Evolutionary conservation across 208 protist genomes (phyloP).

Genomic region (Trypanosoma boissoni): DNA sequence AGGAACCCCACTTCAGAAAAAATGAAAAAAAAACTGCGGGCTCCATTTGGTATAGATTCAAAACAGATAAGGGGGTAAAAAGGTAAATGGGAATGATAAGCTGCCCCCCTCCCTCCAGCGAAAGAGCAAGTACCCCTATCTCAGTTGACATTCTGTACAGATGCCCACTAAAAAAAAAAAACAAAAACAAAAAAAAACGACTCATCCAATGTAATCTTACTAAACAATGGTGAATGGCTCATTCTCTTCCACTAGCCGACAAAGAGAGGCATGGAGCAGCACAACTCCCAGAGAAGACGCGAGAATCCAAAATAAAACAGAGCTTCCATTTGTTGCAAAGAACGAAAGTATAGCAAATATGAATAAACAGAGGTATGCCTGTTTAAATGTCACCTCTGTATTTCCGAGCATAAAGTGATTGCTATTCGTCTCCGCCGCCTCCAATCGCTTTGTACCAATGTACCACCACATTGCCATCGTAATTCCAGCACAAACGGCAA

Average conservation of each 20-base stretch:
- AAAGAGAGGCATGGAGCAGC: neutral
- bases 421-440: slow-evolving; percentile 10
- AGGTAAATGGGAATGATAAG: too few species aligned
- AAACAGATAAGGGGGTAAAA: too few species aligned
- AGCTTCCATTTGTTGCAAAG: slow-evolving; percentile 68
- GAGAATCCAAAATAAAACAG: slow-evolving; percentile 10
- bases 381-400: slow-evolving; percentile 31
- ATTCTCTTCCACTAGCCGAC: neutral
- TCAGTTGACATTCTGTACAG: too few species aligned
- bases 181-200: slow-evolving; percentile 22
- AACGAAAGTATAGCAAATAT: slow-evolving; percentile 54
- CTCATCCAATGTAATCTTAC: slow-evolving; percentile 2
- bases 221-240: neutral
- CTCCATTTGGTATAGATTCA: too few species aligned
- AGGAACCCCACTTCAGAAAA: too few species aligned
- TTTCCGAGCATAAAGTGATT: slow-evolving; percentile 23
- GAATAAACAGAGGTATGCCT: slow-evolving; percentile 53
- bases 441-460: slow-evolving; percentile 24
- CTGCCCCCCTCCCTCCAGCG: too few species aligned
- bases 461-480: slow-evolving; percentile 31
- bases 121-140: too few species aligned
- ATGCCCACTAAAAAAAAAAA: slow-evolving; percentile 10
- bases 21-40: too few species aligned
- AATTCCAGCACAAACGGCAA: slow-evolving; percentile 49
- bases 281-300: slow-evolving; percentile 9